phyloP scores from a whole-genome alignment of 2,329 filamentous ascomycete genomes.

The Phyllosticta ampelicida region DNA sequence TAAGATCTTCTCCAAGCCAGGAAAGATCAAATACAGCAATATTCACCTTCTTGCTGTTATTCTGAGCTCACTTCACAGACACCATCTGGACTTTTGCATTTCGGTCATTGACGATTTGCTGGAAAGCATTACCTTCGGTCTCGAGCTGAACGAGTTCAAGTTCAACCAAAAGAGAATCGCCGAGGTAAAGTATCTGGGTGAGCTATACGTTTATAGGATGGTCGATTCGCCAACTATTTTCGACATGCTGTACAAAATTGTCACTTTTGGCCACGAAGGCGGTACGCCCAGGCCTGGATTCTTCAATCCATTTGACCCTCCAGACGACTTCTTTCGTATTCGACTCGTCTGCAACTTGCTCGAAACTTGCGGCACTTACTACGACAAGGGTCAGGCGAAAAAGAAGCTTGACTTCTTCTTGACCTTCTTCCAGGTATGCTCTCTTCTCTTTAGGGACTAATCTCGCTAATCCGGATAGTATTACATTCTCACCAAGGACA shows the following conservation, averaged over 20 bases:
- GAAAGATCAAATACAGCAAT: constrained; percentile 95
- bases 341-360: constrained; percentile 79
- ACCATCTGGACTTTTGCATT: constrained; percentile 85
- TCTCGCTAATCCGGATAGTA: constrained; percentile 45
- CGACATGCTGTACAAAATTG: constrained; percentile 85
- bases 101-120: constrained; percentile 85
- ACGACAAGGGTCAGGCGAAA: constrained; percentile 82
- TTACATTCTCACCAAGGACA: constrained; percentile 83
- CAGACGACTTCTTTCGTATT: constrained; percentile 93
- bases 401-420: constrained; percentile 98
- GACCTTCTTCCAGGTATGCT: constrained; percentile 71
- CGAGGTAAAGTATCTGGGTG: constrained; percentile 90
- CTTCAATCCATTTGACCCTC: constrained; percentile 68
- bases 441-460: not conserved
- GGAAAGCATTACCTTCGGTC: constrained; percentile 74
- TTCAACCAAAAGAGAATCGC: constrained; percentile 91
- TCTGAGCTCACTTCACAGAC: constrained; percentile 76
- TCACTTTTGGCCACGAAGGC: constrained; percentile 79
- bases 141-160: constrained; percentile 95
- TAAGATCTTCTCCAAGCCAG: constrained; percentile 91
- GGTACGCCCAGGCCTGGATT: constrained; percentile 72
- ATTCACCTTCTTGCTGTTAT: constrained; percentile 88
- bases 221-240: constrained; percentile 93
- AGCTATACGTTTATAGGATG: constrained; percentile 96
- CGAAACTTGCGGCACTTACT: constrained; percentile 93